Conservation (phyloP, 352 stramenopile species). For the Pythium volutum region DNA sequence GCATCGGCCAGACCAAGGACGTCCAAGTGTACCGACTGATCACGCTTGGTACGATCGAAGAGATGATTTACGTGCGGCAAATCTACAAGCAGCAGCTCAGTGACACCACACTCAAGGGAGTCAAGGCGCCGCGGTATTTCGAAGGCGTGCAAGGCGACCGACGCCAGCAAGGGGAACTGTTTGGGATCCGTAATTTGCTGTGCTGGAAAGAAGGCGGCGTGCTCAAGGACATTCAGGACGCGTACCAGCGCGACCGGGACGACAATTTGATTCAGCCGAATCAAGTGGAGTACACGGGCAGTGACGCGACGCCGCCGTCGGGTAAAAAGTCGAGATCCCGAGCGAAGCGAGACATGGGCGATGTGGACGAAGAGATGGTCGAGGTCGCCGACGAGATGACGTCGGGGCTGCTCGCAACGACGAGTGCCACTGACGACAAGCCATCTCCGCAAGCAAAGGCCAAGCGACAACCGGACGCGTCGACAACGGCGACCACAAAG, state of each 20-base stretch:
- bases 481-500: conserved; percentile 15
- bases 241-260: conserved; percentile 51
- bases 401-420: conserved; percentile 28
- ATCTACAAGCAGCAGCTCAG: conserved; percentile 88
- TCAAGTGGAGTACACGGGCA: conserved; percentile 43
- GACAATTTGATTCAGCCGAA: conserved; percentile 53
- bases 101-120: conserved; percentile 74
- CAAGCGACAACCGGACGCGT: background rate
- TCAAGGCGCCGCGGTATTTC: conserved; percentile 69
- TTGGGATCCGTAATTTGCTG: conserved; percentile 74
- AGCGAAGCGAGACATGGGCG: conserved; percentile 3
- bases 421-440: background rate
- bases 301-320: background rate
- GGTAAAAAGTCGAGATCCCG: conserved; percentile 20
- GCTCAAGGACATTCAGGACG: conserved; percentile 73
- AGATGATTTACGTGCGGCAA: conserved; percentile 87
- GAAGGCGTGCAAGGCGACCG: conserved; percentile 76
- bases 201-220: conserved; percentile 73
- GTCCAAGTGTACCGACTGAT: conserved; percentile 85
- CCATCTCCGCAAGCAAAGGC: conserved; percentile 8
- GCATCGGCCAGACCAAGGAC: conserved; percentile 84
- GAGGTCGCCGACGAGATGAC: conserved; percentile 40
- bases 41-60: conserved; percentile 81
- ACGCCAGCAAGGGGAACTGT: conserved; percentile 71
- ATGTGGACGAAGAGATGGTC: conserved; percentile 34